Percentiles rank a stretch among this genome's conserved stretches.
phyloP scores from a whole-genome alignment of 2,329 filamentous ascomycete genomes.

The Hypoxylon sp. region DNA sequence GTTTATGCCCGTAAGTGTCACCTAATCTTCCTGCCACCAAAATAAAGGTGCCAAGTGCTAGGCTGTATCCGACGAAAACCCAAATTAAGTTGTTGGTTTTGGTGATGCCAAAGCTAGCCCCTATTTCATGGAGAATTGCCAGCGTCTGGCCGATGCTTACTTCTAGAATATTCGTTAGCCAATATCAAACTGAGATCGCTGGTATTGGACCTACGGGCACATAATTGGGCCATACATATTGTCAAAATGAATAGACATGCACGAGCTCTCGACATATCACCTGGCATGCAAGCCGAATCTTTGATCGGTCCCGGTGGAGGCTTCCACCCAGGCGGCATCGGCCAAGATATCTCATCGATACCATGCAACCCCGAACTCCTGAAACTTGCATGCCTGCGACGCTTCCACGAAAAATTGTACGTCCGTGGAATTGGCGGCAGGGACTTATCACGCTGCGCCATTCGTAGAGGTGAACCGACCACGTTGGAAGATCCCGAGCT shows the following conservation, averaged over 20 bases:
- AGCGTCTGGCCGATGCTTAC: slow-evolving; percentile 63
- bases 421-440: slow-evolving; percentile 32
- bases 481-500: slow-evolving; percentile 32
- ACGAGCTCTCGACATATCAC: slow-evolving; percentile 41
- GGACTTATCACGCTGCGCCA: slow-evolving; percentile 15
- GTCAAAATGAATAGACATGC: slow-evolving; percentile 59
- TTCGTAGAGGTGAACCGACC: slow-evolving; percentile 29
- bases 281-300: neutral
- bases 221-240: slow-evolving; percentile 64
- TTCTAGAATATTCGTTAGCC: slow-evolving; percentile 50
- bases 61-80: slow-evolving; percentile 70
- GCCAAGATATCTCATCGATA: slow-evolving; percentile 33
- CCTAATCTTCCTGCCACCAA: slow-evolving; percentile 70
- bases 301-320: neutral
- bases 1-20: slow-evolving; percentile 71
- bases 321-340: slow-evolving; percentile 25
- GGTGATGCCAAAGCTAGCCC: slow-evolving; percentile 61
- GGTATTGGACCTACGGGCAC: slow-evolving; percentile 53
- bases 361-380: slow-evolving; percentile 16
- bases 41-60: slow-evolving; percentile 71
- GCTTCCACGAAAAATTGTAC: slow-evolving; percentile 21
- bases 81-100: slow-evolving; percentile 65
- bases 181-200: neutral
- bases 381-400: slow-evolving; percentile 11
- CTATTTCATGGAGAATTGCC: slow-evolving; percentile 65